A percentile compares a stretch with the other conserved stretches of the same genome.
These are phyloP conservation scores for Macrolepiota fuliginosa DNA, from an alignment of 768 basidiomycete genomes.

Conservation along the genomic window DNA sequence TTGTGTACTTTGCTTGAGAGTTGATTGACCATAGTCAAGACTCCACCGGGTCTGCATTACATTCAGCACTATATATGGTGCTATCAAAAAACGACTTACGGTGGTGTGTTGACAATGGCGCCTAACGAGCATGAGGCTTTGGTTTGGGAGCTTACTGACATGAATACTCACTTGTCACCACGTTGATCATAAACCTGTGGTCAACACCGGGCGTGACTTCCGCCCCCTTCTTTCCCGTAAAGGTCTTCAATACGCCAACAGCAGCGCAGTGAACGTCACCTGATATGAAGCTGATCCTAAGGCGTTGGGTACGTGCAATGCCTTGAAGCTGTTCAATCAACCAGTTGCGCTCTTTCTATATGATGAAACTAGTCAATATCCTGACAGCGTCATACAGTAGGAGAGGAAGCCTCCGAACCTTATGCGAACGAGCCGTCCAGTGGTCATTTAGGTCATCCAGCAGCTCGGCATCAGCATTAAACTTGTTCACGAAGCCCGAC, in stretches of 20 bases:
- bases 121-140: constrained; percentile 32
- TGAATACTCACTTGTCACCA: constrained; percentile 64
- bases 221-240: constrained; percentile 45
- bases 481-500: constrained; percentile 83
- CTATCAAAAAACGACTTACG: constrained; percentile 46
- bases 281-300: constrained; percentile 82
- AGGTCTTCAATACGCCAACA: constrained; percentile 74
- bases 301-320: constrained; percentile 56
- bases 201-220: constrained; percentile 58
- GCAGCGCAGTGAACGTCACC: constrained; percentile 96
- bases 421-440: constrained; percentile 83
- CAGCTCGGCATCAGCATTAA: constrained; percentile 90
- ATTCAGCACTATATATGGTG: background rate
- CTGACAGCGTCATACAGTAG: background rate
- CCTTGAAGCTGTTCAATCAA: constrained; percentile 77
- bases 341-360: constrained; percentile 87
- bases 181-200: constrained; percentile 87
- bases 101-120: constrained; percentile 93
- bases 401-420: constrained; percentile 39
- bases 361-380: constrained; percentile 4
- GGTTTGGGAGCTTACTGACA: background rate
- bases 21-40: constrained; percentile 77
- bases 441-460: constrained; percentile 95
- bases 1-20: constrained; percentile 81
- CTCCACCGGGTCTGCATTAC: constrained; percentile 58